Percentiles rank a stretch among this genome's conserved stretches.
Evolutionary conservation across 2,329 filamentous ascomycete species (phyloP).

Genomic region (Scortechinia acanthostroma): DNA sequence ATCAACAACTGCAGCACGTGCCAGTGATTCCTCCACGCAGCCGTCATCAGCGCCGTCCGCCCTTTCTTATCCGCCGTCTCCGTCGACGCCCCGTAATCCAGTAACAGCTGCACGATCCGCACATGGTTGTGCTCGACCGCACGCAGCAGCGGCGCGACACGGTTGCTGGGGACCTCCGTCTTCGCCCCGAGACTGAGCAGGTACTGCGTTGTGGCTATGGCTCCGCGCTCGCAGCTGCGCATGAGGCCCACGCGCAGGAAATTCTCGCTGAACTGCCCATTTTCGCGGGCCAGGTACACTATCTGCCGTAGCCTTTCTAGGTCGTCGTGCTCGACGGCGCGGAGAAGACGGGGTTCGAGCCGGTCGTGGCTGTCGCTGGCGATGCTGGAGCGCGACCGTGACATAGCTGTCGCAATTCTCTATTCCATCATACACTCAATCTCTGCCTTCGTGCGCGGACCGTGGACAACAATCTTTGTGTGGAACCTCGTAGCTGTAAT

Average conservation of each 20-base stretch:
- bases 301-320: constrained; percentile 18
- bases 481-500: too few species aligned
- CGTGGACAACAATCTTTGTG: too few species aligned
- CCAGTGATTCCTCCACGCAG: constrained; percentile 29
- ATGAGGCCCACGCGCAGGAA: constrained; percentile 27
- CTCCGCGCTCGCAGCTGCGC: constrained; percentile 26
- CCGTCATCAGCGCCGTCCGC: constrained; percentile 30
- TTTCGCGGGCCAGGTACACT: constrained; percentile 18
- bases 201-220: constrained; percentile 6
- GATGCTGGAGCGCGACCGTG: constrained; percentile 12
- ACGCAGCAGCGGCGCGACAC: constrained; percentile 21
- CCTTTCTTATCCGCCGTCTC: constrained; percentile 33
- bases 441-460: too few species aligned
- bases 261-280: constrained; percentile 22
- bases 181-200: constrained; percentile 26
- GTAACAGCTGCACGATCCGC: constrained; percentile 29
- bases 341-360: constrained; percentile 28
- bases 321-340: constrained; percentile 25
- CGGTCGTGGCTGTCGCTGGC: constrained; percentile 23
- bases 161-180: constrained; percentile 18
- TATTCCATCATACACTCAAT: too few species aligned
- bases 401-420: too few species aligned
- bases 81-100: constrained; percentile 18
- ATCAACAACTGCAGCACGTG: constrained; percentile 26
- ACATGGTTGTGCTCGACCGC: constrained; percentile 24